A percentile compares a stretch with the other conserved stretches of the same genome.
phyloP scores from a whole-genome alignment of 305 asterid species.

The Plantago rigida region DNA sequence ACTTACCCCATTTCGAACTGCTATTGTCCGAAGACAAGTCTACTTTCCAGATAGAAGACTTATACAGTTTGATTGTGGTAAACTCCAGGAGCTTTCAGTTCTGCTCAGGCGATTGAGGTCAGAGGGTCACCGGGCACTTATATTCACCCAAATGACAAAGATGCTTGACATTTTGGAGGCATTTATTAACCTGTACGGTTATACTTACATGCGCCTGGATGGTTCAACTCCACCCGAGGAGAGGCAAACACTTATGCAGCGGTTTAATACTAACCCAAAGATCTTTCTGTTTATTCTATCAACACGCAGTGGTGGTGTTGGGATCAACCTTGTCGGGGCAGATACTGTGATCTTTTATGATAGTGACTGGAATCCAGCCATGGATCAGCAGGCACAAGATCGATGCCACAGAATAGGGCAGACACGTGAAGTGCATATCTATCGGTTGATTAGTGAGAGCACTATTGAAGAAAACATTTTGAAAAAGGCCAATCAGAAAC shows the following conservation, averaged over 20 bases:
- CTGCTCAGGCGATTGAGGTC: slow-evolving; percentile 80
- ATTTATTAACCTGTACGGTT: slow-evolving; percentile 87
- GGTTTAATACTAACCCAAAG: slow-evolving; percentile 88
- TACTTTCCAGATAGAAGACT: slow-evolving; percentile 98
- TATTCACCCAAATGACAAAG: slow-evolving; percentile 99
- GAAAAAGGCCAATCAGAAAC: slow-evolving; percentile 96
- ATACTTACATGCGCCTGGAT: slow-evolving; percentile 95
- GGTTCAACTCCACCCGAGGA: slow-evolving; percentile 97
- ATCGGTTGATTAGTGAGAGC: slow-evolving; percentile 90
- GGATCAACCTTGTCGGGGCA: slow-evolving; percentile 96
- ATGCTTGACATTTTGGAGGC: slow-evolving; percentile 99
- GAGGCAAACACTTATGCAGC: slow-evolving; percentile 98
- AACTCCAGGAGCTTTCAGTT: slow-evolving; percentile 88
- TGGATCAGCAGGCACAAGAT: slow-evolving; percentile 99
- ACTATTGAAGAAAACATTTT: slow-evolving; percentile 94
- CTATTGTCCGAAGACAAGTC: slow-evolving; percentile 94
- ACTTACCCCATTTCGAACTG: slow-evolving; percentile 86
- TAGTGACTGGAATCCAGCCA: slow-evolving; percentile 99
- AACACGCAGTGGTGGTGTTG: slow-evolving; percentile 99
- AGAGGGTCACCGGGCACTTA: slow-evolving; percentile 93
- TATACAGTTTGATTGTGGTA: slow-evolving; percentile 95
- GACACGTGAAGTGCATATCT: slow-evolving; percentile 96
- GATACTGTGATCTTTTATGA: slow-evolving; percentile 97
- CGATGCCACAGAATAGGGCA: slow-evolving; percentile 99
- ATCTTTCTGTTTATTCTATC: slow-evolving; percentile 88